Evolutionary conservation across 306 rosid genomes (phyloP).

Genomic region (Cucurbita pepo): DNA sequence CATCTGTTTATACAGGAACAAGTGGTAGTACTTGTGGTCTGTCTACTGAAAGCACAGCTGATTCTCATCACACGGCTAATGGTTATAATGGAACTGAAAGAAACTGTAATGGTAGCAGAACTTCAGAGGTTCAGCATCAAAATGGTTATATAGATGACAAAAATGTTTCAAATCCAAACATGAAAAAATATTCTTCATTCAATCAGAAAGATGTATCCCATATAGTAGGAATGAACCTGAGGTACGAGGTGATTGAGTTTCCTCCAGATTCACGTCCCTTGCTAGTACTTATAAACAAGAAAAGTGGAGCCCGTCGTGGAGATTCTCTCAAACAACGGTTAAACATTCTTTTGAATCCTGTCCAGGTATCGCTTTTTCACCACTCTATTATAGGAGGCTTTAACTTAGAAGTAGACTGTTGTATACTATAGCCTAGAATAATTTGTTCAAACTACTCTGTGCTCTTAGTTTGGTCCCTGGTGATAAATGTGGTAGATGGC

Average conservation of each 20-base stretch:
- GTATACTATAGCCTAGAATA: background rate
- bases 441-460: background rate
- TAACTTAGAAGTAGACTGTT: background rate
- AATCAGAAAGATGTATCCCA: constrained; percentile 58
- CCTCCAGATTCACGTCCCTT: constrained; percentile 87
- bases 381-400: background rate
- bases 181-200: constrained; percentile 32
- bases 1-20: constrained; percentile 41
- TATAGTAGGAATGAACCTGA: constrained; percentile 41
- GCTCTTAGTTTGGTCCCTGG: background rate
- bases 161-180: constrained; percentile 38
- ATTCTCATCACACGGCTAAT: constrained; percentile 32
- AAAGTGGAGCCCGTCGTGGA: constrained; percentile 99
- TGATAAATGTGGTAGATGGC: background rate
- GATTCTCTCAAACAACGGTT: constrained; percentile 71
- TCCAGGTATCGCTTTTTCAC: constrained; percentile 53
- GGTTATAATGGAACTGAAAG: constrained; percentile 53
- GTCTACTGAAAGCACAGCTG: constrained; percentile 64
- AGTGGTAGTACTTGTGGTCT: constrained; percentile 39
- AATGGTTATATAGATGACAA: constrained; percentile 41
- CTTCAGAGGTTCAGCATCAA: constrained; percentile 38
- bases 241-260: constrained; percentile 60
- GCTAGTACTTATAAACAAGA: constrained; percentile 86
- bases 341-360: constrained; percentile 75
- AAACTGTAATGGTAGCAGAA: constrained; percentile 26